Evolutionary conservation across 306 rosid species (phyloP), one percentile per base, ranked within the genome.

Genomic region (Quercus engelmannii): DNA sequence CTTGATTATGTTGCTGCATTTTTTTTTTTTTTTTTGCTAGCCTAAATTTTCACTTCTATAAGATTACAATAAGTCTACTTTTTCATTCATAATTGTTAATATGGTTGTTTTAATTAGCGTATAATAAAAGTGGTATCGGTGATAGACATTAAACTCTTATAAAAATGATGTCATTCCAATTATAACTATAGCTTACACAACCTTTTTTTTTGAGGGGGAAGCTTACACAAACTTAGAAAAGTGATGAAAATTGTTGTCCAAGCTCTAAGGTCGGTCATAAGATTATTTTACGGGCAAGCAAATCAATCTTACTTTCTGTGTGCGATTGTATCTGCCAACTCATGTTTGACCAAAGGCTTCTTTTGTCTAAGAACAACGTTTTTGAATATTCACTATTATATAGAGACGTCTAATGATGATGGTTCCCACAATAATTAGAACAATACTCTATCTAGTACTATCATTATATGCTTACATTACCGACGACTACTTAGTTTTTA

Each of bases 401-500:
- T 31, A 61, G 33, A 58, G 70, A 76, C 65, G 61, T 49, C 26
- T 46, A 55, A 43, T 75, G 71, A 43, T 75, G 71, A 43, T 63
- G 75, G 46, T 18, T 58, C 77, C 13, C 70, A 74, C 69, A 79
- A 79, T 71, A 54, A 75, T 76, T 79, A 73, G 57, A 41, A 55
- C 77, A 76, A 71, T 21, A 8, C 23, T 70, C 49, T 33, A 26
- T 35, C 55, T 74, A 41, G 46, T 8, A 41, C 46, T 41, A 62
- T 61, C 54, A 79, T 76, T 62, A 61, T 74, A 26, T 74, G 74
- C 77, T 19, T 73, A 49, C 71, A 13, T 18, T 14, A 35, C 68
- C 6, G 56, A 4, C 6, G 38, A 46, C 49, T 3, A 5, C 18
- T n/a, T 28, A n/a, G 13, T 71, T 14, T 71, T 79, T 43, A 59